Percentiles rank a stretch among this genome's conserved stretches.
phyloP scores from a whole-genome alignment of 2,329 filamentous ascomycete genomes.

The Exophiala alcalophila region DNA sequence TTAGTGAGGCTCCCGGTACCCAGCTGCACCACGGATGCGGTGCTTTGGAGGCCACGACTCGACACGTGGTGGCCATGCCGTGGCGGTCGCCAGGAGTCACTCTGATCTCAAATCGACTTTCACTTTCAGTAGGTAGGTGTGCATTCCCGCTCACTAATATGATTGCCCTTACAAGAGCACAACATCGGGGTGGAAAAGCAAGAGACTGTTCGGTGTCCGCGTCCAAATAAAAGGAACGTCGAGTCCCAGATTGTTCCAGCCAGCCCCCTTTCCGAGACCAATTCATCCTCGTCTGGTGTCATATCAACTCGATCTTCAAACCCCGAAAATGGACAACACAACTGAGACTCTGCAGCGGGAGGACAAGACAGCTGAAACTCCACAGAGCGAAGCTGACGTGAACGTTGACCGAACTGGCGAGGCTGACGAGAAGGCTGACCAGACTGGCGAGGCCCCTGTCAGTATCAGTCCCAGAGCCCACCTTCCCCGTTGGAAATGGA shows the following conservation, averaged over 20 bases:
- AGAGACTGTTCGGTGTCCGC: not conserved
- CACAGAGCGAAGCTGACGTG: conserved; percentile 1
- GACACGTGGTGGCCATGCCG: too few relatives aligned
- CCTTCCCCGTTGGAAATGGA: conserved; percentile 6
- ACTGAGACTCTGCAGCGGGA: too few relatives aligned
- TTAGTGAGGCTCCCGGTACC: conserved; percentile 3
- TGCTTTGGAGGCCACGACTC: not conserved
- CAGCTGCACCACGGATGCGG: conserved; percentile 1
- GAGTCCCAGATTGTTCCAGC: not conserved
- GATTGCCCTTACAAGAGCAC: not conserved
- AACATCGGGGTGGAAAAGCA: not conserved
- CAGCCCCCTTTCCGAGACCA: not conserved
- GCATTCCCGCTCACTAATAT: not conserved
- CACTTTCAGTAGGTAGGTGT: not conserved
- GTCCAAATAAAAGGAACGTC: not conserved
- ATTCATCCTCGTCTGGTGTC: not conserved
- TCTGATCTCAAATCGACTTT: conserved; percentile 1
- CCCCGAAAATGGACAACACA: conserved; percentile 1
- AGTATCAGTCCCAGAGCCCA: conserved; percentile 4
- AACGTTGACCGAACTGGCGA: conserved; percentile 1
- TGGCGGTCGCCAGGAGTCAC: conserved; percentile 1
- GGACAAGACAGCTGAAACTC: not conserved
- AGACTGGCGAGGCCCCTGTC: too few relatives aligned
- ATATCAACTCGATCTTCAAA: not conserved
- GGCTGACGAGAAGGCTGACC: too few relatives aligned